Evolutionary conservation across 805 yeast genomes (phyloP), one percentile per base, ranked within the genome.

Genomic region (Metschnikowia gruessii): DNA sequence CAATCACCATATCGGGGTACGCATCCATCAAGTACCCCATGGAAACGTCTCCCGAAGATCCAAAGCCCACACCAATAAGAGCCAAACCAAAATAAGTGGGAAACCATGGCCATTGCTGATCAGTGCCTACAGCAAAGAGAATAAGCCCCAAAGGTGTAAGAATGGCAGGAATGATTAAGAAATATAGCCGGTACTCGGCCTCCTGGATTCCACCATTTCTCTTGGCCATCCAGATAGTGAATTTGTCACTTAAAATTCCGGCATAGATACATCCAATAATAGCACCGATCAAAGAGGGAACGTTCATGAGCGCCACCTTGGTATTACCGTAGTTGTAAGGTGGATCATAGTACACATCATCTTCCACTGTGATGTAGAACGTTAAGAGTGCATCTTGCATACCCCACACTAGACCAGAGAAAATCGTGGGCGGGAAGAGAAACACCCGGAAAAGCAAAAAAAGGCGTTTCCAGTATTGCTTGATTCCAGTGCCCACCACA

Each of bases 381-480:
- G 91, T 80, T 52, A 85, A 72, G 59, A 84, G 82, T 0, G 89
- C 86, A 59, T 84, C 89, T 62, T 85, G 92, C 48, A 81, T 71
- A 37, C 92, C 92, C 92, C 92, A 86, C 52, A 85, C 79, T n/a
- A 82, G 49, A 41, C 88, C 87, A 1, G 86, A 80, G 19, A 80
- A 66, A 56, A 83, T 66, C 12, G 81, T 83, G 2, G 87, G 85
- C 2, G 87, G 87, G 59, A 80, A 81, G 53, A 71, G 68, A 53
- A 82, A 80, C 60, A 82, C 83, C 53, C 80, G 72, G 50, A 80
- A 62, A 61, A 78, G 77, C 49, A 74, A 57, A 13, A 64, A 46
- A 24, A 85, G 65, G 41, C 83, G 77, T 46, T 69, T 61, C 53
- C 77, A 54, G 60, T 85, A 85, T 60, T 85, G 91, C 58, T 76